Percentiles rank a stretch among this genome's conserved stretches.
phyloP scores from a whole-genome alignment of 2,329 filamentous ascomycete species.

The Colletotrichum incanum region DNA sequence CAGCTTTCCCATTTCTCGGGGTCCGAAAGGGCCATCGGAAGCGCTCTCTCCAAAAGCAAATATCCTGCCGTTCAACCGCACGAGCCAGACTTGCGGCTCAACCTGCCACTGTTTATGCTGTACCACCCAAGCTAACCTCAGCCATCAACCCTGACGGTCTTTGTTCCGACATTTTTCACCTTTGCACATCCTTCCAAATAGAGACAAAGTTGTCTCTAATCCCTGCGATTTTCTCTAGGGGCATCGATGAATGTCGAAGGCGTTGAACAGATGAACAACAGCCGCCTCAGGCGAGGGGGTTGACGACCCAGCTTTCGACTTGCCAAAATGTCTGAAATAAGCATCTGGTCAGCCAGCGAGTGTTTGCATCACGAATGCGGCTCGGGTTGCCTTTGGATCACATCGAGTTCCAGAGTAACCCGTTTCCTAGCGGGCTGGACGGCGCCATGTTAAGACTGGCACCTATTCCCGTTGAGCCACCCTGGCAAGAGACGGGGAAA shows the following conservation, averaged over 20 bases:
- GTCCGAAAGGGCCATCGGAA: conserved; percentile 6
- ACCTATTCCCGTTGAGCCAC: neutral
- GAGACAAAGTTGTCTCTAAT: neutral
- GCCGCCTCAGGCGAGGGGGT: neutral
- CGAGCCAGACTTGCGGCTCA: conserved; percentile 27
- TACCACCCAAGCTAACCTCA: neutral
- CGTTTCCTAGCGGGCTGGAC: neutral
- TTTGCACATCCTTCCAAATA: conserved; percentile 4
- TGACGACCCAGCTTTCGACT: too few relatives aligned
- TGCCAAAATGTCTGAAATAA: neutral
- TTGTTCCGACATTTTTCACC: conserved; percentile 1
- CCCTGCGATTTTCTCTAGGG: neutral
- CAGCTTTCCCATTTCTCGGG: neutral
- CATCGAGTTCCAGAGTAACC: neutral
- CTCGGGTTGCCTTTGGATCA: conserved; percentile 24
- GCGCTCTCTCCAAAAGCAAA: conserved; percentile 9
- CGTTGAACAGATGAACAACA: neutral
- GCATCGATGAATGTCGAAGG: neutral
- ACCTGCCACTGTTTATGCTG: conserved; percentile 9
- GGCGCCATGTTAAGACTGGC: neutral
- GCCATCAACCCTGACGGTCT: neutral
- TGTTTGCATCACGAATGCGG: conserved; percentile 17
- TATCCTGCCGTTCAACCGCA: neutral
- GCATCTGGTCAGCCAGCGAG: conserved; percentile 11
- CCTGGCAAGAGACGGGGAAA: conserved; percentile 11